These are phyloP conservation scores for Dendrocalamus sinicus DNA, from an alignment of 176 grass and related monocot genomes.

Conservation along the genomic window DNA sequence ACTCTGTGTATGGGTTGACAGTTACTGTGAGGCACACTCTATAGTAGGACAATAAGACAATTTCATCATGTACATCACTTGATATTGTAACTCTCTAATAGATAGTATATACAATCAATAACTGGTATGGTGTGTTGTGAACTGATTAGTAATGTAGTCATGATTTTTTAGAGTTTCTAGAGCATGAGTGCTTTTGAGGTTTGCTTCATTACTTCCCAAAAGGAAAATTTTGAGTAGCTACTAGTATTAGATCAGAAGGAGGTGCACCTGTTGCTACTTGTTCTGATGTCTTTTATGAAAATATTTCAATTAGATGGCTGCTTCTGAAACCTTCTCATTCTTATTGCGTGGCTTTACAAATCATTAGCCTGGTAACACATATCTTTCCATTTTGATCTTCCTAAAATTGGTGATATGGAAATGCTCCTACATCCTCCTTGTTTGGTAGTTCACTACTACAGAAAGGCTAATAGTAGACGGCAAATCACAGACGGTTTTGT, in stretches of 20 bases:
- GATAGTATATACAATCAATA: constrained; percentile 14
- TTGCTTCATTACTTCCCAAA: neutral
- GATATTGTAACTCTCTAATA: constrained; percentile 30
- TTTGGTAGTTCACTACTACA: no score
- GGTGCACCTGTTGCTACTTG: neutral
- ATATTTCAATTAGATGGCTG: neutral
- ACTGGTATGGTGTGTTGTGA: neutral
- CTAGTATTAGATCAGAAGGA: constrained; percentile 23
- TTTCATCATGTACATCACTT: constrained; percentile 23
- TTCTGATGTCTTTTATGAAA: constrained; percentile 11
- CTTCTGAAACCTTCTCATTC: neutral
- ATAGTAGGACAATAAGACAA: neutral
- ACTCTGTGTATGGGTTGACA: constrained; percentile 11
- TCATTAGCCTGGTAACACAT: neutral
- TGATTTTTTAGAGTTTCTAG: neutral
- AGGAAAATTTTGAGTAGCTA: neutral
- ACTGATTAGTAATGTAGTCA: neutral
- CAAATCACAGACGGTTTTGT: no score
- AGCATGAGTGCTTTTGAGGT: neutral
- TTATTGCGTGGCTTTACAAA: constrained; percentile 18
- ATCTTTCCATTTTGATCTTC: neutral
- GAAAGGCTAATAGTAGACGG: no score
- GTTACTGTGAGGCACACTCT: constrained; percentile 23
- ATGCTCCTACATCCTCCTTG: neutral
- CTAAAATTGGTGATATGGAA: constrained; percentile 1